Conservation (phyloP, 768 basidiomycete genomes). For the Termitomyces sp. region DNA sequence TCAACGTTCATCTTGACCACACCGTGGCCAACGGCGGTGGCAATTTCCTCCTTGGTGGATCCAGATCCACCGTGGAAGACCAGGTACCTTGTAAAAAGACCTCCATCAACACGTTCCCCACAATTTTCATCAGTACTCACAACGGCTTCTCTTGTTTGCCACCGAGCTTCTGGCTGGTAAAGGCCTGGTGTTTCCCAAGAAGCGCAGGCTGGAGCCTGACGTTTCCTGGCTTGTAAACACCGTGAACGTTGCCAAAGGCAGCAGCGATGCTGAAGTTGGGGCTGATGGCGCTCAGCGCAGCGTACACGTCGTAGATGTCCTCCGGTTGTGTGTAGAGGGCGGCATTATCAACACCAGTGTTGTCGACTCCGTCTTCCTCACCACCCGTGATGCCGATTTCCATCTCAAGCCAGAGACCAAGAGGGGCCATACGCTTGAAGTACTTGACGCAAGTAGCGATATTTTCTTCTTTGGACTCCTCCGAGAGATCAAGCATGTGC, state of each 20-base stretch:
- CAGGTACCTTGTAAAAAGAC: constrained; percentile 60
- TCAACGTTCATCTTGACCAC: constrained; percentile 99
- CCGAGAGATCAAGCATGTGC: constrained; percentile 98
- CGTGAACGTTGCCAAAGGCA: constrained; percentile 98
- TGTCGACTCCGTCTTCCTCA: constrained; percentile 99
- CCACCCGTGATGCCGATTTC: constrained; percentile 99
- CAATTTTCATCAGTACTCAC: constrained; percentile 40
- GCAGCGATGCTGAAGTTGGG: constrained; percentile 98
- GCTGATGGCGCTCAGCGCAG: constrained; percentile 74
- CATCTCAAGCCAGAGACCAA: constrained; percentile 99
- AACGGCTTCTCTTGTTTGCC: constrained; percentile 69
- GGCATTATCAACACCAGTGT: constrained; percentile 91
- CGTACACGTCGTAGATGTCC: constrained; percentile 90
- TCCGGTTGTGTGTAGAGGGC: constrained; percentile 96
- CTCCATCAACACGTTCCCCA: not conserved
- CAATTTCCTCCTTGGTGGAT: constrained; percentile 93
- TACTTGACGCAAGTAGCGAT: constrained; percentile 91
- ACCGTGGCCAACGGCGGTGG: constrained; percentile 83
- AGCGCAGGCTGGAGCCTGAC: constrained; percentile 90
- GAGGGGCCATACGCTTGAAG: constrained; percentile 89
- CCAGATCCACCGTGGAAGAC: constrained; percentile 99
- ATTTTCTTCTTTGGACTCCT: constrained; percentile 89
- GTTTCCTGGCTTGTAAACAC: constrained; percentile 99
- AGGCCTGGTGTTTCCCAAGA: constrained; percentile 85
- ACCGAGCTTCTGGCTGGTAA: constrained; percentile 63